These are phyloP conservation scores for Monosporascus sp. DNA, from an alignment of 2,329 filamentous ascomycete species.

Conservation along the genomic window DNA sequence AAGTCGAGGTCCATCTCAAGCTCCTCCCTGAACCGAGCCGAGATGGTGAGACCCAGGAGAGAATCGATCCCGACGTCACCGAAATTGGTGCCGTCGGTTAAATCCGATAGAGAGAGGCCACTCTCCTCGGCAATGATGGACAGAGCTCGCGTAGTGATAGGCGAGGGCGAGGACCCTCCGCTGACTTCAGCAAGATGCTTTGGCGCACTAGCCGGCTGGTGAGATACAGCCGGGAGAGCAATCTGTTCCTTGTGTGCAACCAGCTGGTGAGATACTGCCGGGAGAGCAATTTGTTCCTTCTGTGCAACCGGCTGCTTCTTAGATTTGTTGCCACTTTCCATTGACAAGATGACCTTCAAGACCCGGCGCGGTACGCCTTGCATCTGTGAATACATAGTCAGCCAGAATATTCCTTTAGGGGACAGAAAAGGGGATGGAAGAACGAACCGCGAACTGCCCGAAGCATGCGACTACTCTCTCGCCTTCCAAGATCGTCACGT, in stretches of 20 bases:
- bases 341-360: constrained; percentile 10
- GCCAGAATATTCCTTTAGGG: neutral
- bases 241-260: neutral
- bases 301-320: constrained; percentile 1
- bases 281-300: neutral
- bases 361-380: constrained; percentile 14
- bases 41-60: constrained; percentile 27
- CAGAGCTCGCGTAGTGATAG: constrained; percentile 1
- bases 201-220: neutral
- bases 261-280: neutral
- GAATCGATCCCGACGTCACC: constrained; percentile 30
- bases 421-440: neutral
- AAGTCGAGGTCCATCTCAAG: constrained; percentile 24
- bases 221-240: neutral
- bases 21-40: constrained; percentile 26
- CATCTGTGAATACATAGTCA: constrained; percentile 2
- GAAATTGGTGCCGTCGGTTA: constrained; percentile 22
- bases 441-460: constrained; percentile 10
- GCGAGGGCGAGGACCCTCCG: neutral
- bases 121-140: constrained; percentile 26
- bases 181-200: neutral
- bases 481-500: constrained; percentile 12
- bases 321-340: constrained; percentile 8
- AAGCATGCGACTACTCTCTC: constrained; percentile 14
- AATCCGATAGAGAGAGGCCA: constrained; percentile 13